A percentile compares a stretch with the other conserved stretches of the same genome.
These are phyloP conservation scores for Fremontodendron californicum DNA, from an alignment of 345 rosid genomes.

Conservation along the genomic window DNA sequence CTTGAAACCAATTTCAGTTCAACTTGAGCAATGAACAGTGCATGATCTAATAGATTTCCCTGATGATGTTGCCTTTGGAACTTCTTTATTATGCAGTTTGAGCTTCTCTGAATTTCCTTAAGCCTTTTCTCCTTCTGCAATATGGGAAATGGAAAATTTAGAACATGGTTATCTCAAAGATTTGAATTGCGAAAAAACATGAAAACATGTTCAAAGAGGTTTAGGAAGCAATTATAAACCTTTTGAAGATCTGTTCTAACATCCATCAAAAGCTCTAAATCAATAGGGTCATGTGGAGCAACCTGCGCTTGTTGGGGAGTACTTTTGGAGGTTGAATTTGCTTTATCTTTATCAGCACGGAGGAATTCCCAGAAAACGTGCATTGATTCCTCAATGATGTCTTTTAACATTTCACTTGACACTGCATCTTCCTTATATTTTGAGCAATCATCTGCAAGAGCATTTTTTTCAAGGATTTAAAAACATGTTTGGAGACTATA, in stretches of 20 bases:
- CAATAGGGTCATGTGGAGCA: conserved; percentile 44
- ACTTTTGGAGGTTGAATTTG: conserved; percentile 18
- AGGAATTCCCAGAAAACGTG: conserved; percentile 60
- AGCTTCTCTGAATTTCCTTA: conserved; percentile 59
- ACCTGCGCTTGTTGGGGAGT: conserved; percentile 35
- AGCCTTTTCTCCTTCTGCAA: conserved; percentile 68
- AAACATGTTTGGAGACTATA: not conserved
- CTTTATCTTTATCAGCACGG: conserved; percentile 45
- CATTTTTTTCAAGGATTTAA: not conserved
- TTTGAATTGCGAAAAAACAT: not conserved
- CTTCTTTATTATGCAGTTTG: conserved; percentile 58
- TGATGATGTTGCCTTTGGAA: conserved; percentile 44
- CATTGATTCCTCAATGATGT: conserved; percentile 48
- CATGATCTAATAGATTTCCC: conserved; percentile 29
- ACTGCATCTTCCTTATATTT: conserved; percentile 41
- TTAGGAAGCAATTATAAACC: conserved; percentile 31
- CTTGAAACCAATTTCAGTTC: conserved; percentile 67
- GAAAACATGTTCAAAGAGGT: not conserved
- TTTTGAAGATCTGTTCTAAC: conserved; percentile 53
- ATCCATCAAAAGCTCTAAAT: conserved; percentile 43
- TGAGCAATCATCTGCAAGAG: conserved; percentile 46
- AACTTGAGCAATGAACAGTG: conserved; percentile 43
- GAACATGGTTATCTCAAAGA: not conserved
- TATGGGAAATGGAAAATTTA: not conserved
- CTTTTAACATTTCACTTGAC: conserved; percentile 30